Evolutionary conservation across 148 eudicot species (phyloP).

Genomic region (Cornus controversa): DNA sequence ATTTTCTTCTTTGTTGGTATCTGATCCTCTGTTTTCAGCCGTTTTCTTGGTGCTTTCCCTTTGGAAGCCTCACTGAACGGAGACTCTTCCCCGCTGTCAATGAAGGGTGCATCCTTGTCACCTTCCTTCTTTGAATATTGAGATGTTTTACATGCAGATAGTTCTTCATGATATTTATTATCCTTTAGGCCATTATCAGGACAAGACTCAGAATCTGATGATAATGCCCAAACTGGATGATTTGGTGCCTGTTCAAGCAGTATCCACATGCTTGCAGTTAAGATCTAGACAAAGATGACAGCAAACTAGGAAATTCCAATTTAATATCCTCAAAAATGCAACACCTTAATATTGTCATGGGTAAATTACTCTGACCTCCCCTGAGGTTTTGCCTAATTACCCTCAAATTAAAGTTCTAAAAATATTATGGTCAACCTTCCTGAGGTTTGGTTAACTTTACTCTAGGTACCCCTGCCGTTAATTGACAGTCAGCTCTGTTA

Average conservation of each 20-base stretch:
- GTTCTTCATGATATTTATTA: slow-evolving; percentile 16
- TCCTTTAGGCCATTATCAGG: slow-evolving; percentile 23
- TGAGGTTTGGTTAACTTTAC: too few relatives aligned
- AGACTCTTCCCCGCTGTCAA: slow-evolving; percentile 3
- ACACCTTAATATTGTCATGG: neutral
- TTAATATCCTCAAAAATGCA: neutral
- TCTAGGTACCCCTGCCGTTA: too few relatives aligned
- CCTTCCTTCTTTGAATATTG: slow-evolving; percentile 17
- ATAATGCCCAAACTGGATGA: slow-evolving; percentile 58
- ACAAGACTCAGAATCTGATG: slow-evolving; percentile 76
- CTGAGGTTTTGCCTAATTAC: too few relatives aligned
- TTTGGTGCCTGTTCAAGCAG: slow-evolving; percentile 43
- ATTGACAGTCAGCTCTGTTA: too few relatives aligned
- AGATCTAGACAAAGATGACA: neutral
- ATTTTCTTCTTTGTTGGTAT: slow-evolving; percentile 31
- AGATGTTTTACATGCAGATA: slow-evolving; percentile 14
- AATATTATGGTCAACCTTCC: too few relatives aligned
- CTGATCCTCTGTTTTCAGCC: slow-evolving; percentile 33
- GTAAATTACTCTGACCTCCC: too few relatives aligned
- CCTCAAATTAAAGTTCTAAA: too few relatives aligned
- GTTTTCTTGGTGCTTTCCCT: slow-evolving; percentile 55
- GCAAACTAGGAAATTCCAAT: neutral
- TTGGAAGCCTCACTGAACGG: slow-evolving; percentile 26
- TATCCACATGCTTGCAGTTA: neutral
- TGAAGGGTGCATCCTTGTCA: slow-evolving; percentile 13